Conservation (phyloP, 768 basidiomycete species). For the Macrolepiota fuliginosa region DNA sequence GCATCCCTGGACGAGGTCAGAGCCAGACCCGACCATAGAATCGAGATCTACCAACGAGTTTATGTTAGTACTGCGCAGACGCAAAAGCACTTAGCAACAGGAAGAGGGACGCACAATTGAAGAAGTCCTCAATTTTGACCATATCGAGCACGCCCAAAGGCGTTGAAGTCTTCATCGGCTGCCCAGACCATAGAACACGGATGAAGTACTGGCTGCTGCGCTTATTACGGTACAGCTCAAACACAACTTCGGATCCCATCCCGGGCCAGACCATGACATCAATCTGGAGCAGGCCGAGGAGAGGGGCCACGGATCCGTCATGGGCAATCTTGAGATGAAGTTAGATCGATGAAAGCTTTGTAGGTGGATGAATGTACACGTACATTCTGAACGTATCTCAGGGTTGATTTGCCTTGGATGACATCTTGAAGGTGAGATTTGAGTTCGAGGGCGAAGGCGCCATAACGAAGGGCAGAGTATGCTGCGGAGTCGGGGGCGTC, state of each 20-base stretch:
- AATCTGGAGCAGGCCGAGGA: constrained; percentile 49
- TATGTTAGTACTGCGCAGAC: neutral
- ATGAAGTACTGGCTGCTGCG: constrained; percentile 26
- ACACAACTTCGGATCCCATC: constrained; percentile 38
- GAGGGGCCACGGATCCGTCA: constrained; percentile 47
- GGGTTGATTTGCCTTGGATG: constrained; percentile 32
- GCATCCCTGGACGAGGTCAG: constrained; percentile 24
- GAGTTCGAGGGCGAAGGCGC: constrained; percentile 46
- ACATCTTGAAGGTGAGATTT: constrained; percentile 36
- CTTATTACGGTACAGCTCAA: constrained; percentile 40
- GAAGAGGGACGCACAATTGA: constrained; percentile 33
- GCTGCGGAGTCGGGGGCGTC: constrained; percentile 42
- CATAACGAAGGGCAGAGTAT: constrained; percentile 43
- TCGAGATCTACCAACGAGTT: constrained; percentile 32
- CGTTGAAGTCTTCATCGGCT: constrained; percentile 46
- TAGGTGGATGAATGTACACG: constrained; percentile 5
- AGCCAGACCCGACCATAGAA: constrained; percentile 32
- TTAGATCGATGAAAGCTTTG: neutral
- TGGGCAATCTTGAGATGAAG: constrained; percentile 37
- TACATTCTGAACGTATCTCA: constrained; percentile 44
- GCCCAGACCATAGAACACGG: constrained; percentile 51
- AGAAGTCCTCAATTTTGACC: constrained; percentile 40
- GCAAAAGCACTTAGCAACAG: neutral
- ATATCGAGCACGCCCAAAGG: constrained; percentile 45
- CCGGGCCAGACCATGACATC: constrained; percentile 55